A percentile compares a stretch with the other conserved stretches of the same genome.
phyloP scores from a whole-genome alignment of 108 stramenopile species.

The Skeletonema menzelii region DNA sequence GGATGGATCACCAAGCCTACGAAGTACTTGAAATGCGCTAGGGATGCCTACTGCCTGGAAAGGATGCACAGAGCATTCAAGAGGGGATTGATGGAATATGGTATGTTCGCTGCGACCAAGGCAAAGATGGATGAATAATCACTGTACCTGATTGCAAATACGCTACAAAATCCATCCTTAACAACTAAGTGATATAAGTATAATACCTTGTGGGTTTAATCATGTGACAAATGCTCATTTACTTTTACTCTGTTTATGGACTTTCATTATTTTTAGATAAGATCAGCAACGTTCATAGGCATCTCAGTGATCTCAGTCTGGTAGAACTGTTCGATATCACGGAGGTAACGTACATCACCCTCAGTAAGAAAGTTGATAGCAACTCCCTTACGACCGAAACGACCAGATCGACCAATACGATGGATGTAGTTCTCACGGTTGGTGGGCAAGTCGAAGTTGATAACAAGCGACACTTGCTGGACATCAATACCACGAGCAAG shows the following conservation, averaged over 20 bases:
- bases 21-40: conserved; percentile 81
- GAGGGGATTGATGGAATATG: conserved; percentile 96
- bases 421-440: conserved; percentile 99
- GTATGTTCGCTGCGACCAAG: conserved; percentile 92
- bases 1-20: conserved; percentile 91
- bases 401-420: conserved; percentile 99
- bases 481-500: conserved; percentile 98
- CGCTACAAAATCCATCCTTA: too few species aligned
- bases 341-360: conserved; percentile 96
- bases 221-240: neutral
- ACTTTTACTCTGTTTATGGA: conserved; percentile 13
- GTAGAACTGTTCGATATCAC: conserved; percentile 99
- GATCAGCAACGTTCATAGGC: conserved; percentile 93
- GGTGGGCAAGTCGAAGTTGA: conserved; percentile 99
- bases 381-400: conserved; percentile 99
- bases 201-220: neutral
- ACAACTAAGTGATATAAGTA: neutral
- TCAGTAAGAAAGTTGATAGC: conserved; percentile 99
- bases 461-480: conserved; percentile 99
- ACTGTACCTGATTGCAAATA: neutral
- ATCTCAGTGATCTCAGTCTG: conserved; percentile 98
- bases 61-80: conserved; percentile 96
- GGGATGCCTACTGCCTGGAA: conserved; percentile 94
- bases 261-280: conserved; percentile 65
- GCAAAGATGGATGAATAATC: conserved; percentile 19